Evolutionary conservation across 768 basidiomycete species (phyloP).

Genomic region (Solioccasus polychromus): DNA sequence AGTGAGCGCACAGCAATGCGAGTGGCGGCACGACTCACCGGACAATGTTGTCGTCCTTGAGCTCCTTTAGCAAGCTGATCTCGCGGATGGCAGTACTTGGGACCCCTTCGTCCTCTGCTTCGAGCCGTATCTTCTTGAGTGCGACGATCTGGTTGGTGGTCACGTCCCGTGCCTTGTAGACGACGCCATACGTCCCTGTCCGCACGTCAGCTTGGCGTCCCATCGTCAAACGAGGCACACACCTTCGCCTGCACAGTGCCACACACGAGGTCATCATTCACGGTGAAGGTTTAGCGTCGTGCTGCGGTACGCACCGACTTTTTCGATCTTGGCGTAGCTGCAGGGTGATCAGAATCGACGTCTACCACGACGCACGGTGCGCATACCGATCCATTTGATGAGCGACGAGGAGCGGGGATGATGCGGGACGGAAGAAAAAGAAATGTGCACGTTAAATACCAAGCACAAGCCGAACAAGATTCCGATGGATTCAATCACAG

Average conservation of each 20-base stretch:
- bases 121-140: slow-evolving; percentile 96
- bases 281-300: slow-evolving; percentile 1
- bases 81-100: slow-evolving; percentile 98
- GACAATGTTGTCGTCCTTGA: slow-evolving; percentile 95
- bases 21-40: slow-evolving; percentile 43
- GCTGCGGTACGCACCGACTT: slow-evolving; percentile 76
- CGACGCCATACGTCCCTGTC: slow-evolving; percentile 95
- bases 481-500: slow-evolving; percentile 1
- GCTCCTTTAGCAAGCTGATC: slow-evolving; percentile 94
- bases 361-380: slow-evolving; percentile 4
- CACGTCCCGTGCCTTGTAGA: slow-evolving; percentile 92
- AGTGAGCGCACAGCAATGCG: slow-evolving; percentile 7
- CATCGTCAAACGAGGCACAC: neutral
- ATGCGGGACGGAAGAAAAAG: slow-evolving; percentile 5
- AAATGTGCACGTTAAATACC: slow-evolving; percentile 17
- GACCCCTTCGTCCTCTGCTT: slow-evolving; percentile 98
- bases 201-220: neutral
- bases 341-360: slow-evolving; percentile 21
- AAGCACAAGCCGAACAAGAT: slow-evolving; percentile 17
- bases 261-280: slow-evolving; percentile 17
- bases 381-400: slow-evolving; percentile 35
- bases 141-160: slow-evolving; percentile 83
- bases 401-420: slow-evolving; percentile 3
- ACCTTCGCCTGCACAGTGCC: slow-evolving; percentile 43
- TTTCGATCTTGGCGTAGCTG: slow-evolving; percentile 97